A percentile compares a stretch with the other conserved stretches of the same genome.
These are phyloP conservation scores for Pestalotiopsis sp. DNA, from an alignment of 2,329 filamentous ascomycete genomes.

Conservation along the genomic window DNA sequence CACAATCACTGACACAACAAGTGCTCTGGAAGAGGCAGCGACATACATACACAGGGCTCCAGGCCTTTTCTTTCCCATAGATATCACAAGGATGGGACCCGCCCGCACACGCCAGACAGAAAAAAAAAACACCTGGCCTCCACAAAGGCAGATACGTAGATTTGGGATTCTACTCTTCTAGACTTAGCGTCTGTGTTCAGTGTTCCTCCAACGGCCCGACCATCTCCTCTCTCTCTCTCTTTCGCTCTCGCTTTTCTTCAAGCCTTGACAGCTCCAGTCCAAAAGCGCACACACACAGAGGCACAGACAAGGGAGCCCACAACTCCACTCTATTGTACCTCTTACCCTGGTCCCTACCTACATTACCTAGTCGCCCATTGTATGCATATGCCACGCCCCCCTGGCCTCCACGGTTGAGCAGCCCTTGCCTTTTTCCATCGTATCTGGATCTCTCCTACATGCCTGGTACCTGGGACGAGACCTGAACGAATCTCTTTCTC, in stretches of 20 bases:
- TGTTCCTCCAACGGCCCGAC: neutral
- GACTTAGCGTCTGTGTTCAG: neutral
- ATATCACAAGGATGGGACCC: neutral
- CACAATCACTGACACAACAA: constrained; percentile 1
- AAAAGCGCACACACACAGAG: constrained; percentile 15
- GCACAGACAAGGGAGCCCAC: constrained; percentile 13
- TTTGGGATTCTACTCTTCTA: neutral
- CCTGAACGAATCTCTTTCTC: neutral
- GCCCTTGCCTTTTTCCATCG: neutral
- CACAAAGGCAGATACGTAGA: neutral
- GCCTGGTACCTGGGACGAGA: neutral
- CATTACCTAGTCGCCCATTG: neutral
- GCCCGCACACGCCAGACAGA: neutral
- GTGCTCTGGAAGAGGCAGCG: neutral
- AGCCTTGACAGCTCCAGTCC: constrained; percentile 12
- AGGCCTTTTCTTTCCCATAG: neutral
- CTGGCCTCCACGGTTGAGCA: neutral
- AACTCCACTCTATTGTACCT: constrained; percentile 1
- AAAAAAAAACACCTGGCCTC: neutral
- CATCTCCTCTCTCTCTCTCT: constrained; percentile 10
- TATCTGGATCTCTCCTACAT: neutral
- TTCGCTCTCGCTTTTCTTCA: constrained; percentile 5
- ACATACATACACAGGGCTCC: constrained; percentile 14
- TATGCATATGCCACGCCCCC: neutral
- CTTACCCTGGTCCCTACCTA: neutral